Evolutionary conservation across 306 rosid genomes (phyloP).

Genomic region (Rosa persica): DNA sequence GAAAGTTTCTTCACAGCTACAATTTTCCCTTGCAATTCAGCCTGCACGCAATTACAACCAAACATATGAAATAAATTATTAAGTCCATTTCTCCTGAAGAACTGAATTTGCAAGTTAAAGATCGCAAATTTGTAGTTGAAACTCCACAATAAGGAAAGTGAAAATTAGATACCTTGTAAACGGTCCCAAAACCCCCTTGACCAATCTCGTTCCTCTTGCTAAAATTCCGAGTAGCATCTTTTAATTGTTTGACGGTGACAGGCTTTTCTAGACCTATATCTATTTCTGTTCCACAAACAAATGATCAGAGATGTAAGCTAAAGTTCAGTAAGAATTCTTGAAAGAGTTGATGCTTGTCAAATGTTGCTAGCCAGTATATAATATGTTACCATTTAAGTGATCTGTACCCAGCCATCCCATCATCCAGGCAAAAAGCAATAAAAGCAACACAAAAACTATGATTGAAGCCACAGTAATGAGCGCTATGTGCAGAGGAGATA

Average conservation of each 20-base stretch:
- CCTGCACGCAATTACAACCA: background rate
- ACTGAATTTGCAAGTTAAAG: no score
- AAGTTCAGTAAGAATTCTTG: no score
- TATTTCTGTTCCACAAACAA: no score
- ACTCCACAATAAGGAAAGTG: no score
- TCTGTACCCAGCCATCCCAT: background rate
- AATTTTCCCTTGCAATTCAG: background rate
- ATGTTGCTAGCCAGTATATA: no score
- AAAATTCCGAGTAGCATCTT: background rate
- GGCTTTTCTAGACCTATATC: background rate
- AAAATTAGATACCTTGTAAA: background rate
- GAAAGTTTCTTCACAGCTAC: background rate
- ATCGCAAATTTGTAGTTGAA: no score
- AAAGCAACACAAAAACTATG: background rate
- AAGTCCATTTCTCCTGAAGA: no score
- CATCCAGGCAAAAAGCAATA: background rate
- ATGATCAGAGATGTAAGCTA: no score
- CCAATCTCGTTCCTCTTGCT: background rate
- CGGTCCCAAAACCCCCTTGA: background rate
- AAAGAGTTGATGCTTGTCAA: no score
- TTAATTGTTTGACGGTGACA: background rate
- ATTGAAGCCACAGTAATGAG: background rate
- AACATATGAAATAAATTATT: no score
- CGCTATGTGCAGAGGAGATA: background rate
- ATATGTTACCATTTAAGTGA: background rate